phyloP scores from a whole-genome alignment of 352 stramenopile species.

The Pythium brachiatum region DNA sequence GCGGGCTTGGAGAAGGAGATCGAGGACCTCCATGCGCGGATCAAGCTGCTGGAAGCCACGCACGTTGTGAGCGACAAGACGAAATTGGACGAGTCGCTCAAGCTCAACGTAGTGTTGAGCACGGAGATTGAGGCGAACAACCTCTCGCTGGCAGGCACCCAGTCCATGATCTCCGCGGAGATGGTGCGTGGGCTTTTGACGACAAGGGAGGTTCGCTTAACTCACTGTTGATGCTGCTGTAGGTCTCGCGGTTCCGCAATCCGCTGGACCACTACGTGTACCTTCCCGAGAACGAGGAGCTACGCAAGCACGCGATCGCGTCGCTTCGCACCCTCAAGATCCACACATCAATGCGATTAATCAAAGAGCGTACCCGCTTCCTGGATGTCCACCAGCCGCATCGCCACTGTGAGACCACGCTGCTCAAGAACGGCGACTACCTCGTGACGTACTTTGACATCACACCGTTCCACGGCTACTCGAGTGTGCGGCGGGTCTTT shows the following conservation, averaged over 20 bases:
- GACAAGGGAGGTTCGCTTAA: too few species aligned
- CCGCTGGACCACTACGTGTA: slow-evolving; percentile 19
- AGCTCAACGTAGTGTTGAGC: slow-evolving; percentile 3
- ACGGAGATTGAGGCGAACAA: slow-evolving; percentile 8
- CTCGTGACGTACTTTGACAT: slow-evolving; percentile 13
- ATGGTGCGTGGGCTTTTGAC: too few species aligned
- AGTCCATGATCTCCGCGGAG: slow-evolving; percentile 9
- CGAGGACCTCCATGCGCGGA: neutral
- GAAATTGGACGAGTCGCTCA: neutral
- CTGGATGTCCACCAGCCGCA: slow-evolving; percentile 15
- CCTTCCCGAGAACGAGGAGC: slow-evolving; percentile 1
- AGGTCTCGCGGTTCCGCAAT: slow-evolving; percentile 10
- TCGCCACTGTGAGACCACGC: slow-evolving; percentile 11
- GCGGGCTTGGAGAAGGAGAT: neutral
- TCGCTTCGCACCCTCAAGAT: neutral
- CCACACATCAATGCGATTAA: neutral
- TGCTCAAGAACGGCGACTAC: slow-evolving; percentile 17
- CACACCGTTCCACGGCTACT: slow-evolving; percentile 9
- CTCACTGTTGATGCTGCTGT: too few species aligned
- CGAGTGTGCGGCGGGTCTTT: slow-evolving; percentile 9
- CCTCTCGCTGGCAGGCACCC: slow-evolving; percentile 5
- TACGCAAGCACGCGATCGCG: slow-evolving; percentile 4
- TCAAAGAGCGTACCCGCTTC: slow-evolving; percentile 4
- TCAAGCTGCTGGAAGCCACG: neutral
- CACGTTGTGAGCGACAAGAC: neutral